Percentiles rank a stretch among this genome's conserved stretches.
Conservation (phyloP, 2,329 filamentous ascomycete genomes). For the Colletotrichum spinosum region DNA sequence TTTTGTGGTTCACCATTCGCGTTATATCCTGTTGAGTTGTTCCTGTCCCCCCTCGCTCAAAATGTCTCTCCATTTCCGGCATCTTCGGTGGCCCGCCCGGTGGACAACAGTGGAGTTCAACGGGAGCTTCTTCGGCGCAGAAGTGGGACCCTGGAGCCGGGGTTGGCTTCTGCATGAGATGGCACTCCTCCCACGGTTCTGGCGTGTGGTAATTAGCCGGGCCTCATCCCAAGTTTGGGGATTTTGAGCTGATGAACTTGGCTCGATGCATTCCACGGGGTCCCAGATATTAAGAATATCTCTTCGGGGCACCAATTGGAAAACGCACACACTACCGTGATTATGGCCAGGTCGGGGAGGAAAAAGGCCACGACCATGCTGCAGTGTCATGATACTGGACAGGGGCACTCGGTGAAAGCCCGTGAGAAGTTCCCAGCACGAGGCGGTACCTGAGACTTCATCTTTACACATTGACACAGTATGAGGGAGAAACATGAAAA, state of each 20-base stretch:
- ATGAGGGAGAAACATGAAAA: slow-evolving; percentile 2
- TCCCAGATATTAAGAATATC: slow-evolving; percentile 3
- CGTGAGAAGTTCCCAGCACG: slow-evolving; percentile 13
- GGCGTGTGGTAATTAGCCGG: background rate
- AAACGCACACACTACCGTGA: background rate
- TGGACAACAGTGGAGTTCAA: slow-evolving; percentile 23
- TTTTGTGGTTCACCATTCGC: too few species aligned
- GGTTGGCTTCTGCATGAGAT: slow-evolving; percentile 5
- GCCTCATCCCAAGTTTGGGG: background rate
- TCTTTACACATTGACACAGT: too few species aligned
- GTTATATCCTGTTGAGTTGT: background rate
- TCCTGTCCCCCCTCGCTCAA: slow-evolving; percentile 21
- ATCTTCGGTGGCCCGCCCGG: slow-evolving; percentile 36
- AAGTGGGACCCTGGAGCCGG: slow-evolving; percentile 34
- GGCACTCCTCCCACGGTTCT: too few species aligned
- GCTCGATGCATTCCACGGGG: slow-evolving; percentile 17
- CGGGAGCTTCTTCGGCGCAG: slow-evolving; percentile 37
- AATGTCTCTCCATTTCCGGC: slow-evolving; percentile 31
- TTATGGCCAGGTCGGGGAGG: background rate
- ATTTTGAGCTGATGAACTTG: background rate
- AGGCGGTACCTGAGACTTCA: too few species aligned
- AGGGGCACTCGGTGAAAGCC: slow-evolving; percentile 11
- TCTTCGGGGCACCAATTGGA: background rate
- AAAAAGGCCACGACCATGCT: background rate
- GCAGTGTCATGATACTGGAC: background rate